These are phyloP conservation scores for Ceratocystis variospora DNA, from an alignment of 2,329 filamentous ascomycete species.

Conservation along the genomic window DNA sequence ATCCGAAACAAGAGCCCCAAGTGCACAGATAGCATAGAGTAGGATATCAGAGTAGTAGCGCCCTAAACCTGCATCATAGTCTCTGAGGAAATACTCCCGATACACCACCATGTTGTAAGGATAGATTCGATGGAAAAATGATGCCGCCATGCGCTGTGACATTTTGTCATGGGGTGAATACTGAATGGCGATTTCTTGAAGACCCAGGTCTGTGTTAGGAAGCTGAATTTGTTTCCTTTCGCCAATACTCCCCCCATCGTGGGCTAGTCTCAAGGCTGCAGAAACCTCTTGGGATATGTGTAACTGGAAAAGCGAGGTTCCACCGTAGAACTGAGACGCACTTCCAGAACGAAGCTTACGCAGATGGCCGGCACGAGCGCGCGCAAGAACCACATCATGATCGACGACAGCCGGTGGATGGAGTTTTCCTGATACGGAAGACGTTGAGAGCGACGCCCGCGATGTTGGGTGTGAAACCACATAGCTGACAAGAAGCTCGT, in stretches of 20 bases:
- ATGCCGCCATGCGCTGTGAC: slow-evolving; percentile 33
- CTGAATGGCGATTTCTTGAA: slow-evolving; percentile 22
- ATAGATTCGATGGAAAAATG: slow-evolving; percentile 36
- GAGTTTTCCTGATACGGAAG: not conserved
- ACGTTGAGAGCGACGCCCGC: slow-evolving; percentile 20
- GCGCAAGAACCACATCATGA: slow-evolving; percentile 17
- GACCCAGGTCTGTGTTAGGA: slow-evolving; percentile 11
- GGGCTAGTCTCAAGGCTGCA: not conserved
- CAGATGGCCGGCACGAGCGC: slow-evolving; percentile 27
- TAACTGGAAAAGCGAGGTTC: slow-evolving; percentile 14
- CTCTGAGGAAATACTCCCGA: slow-evolving; percentile 37
- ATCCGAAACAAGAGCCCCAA: slow-evolving; percentile 35
- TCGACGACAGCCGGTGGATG: not conserved
- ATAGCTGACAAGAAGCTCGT: slow-evolving; percentile 31
- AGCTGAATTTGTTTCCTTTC: not conserved
- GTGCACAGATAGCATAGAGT: slow-evolving; percentile 35
- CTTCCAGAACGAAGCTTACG: slow-evolving; percentile 15
- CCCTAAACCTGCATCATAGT: slow-evolving; percentile 34
- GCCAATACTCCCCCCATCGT: not conserved
- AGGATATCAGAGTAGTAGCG: slow-evolving; percentile 38
- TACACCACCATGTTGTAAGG: slow-evolving; percentile 38
- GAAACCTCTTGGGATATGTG: slow-evolving; percentile 11
- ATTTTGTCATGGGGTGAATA: slow-evolving; percentile 34
- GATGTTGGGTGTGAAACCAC: not conserved
- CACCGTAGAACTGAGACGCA: slow-evolving; percentile 15